Conservation (phyloP, 2,329 filamentous ascomycete species). For the Epichloe brachyelytri region DNA sequence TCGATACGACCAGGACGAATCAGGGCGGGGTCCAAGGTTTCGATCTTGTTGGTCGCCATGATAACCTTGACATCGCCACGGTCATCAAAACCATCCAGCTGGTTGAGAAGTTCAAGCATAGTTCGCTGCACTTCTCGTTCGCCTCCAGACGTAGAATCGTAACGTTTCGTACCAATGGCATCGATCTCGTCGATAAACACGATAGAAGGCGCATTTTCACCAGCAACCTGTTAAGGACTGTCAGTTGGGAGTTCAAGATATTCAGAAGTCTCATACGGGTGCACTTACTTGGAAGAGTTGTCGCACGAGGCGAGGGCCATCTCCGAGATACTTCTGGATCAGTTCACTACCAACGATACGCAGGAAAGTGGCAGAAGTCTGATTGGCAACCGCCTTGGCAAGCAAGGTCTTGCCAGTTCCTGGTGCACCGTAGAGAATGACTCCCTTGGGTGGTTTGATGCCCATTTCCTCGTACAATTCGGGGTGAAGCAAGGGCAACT, state of each 20-base stretch:
- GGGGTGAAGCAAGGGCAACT: slow-evolving; percentile 85
- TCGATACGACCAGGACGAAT: slow-evolving; percentile 97
- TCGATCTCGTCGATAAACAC: slow-evolving; percentile 99
- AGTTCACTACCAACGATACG: slow-evolving; percentile 94
- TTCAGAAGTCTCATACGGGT: background rate
- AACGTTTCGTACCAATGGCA: slow-evolving; percentile 96
- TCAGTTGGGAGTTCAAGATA: slow-evolving; percentile 2
- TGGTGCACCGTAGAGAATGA: slow-evolving; percentile 94
- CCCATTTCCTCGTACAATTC: slow-evolving; percentile 99
- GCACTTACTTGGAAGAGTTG: slow-evolving; percentile 72
- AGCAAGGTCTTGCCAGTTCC: slow-evolving; percentile 94
- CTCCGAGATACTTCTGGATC: slow-evolving; percentile 97
- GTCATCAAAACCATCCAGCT: slow-evolving; percentile 97
- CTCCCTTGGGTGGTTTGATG: slow-evolving; percentile 98
- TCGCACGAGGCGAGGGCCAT: slow-evolving; percentile 85
- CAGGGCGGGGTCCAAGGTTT: slow-evolving; percentile 87
- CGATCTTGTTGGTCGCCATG: slow-evolving; percentile 99
- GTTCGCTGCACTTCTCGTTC: slow-evolving; percentile 96
- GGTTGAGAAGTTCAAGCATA: slow-evolving; percentile 96
- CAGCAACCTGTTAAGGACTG: slow-evolving; percentile 51
- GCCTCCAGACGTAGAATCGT: slow-evolving; percentile 92
- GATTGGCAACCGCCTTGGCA: slow-evolving; percentile 94
- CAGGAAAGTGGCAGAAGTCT: slow-evolving; percentile 96
- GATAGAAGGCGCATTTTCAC: slow-evolving; percentile 91
- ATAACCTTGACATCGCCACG: slow-evolving; percentile 98